These are phyloP conservation scores for Conringia planisiliqua DNA, from an alignment of 345 rosid species.

Conservation along the genomic window DNA sequence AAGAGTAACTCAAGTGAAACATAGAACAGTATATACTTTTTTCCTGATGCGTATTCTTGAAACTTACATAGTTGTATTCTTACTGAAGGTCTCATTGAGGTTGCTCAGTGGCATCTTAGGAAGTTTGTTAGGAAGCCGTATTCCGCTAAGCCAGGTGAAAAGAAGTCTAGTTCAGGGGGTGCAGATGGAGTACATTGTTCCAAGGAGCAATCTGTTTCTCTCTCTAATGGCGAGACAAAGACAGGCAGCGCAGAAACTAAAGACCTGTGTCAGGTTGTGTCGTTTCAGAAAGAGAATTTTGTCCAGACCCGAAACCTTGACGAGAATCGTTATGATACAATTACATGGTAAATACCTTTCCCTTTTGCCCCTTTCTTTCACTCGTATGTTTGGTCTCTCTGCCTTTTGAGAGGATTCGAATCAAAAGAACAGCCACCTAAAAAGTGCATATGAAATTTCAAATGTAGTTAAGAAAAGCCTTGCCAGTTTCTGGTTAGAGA, in stretches of 20 bases:
- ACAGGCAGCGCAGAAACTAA: slow-evolving; percentile 28
- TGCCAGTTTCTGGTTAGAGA: not conserved
- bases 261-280: slow-evolving; percentile 54
- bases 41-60: not conserved
- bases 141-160: slow-evolving; percentile 29
- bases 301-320: slow-evolving; percentile 40
- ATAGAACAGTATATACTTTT: not conserved
- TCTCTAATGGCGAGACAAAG: slow-evolving; percentile 26
- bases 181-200: slow-evolving; percentile 7
- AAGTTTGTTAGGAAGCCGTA: slow-evolving; percentile 43
- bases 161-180: slow-evolving; percentile 27
- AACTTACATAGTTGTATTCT: not conserved
- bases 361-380: not conserved
- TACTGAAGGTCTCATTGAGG: slow-evolving; percentile 58
- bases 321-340: slow-evolving; percentile 62
- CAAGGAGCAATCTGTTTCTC: slow-evolving; percentile 15
- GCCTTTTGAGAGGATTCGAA: not conserved
- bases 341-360: slow-evolving; percentile 59
- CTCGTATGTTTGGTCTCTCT: not conserved
- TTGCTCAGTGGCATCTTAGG: slow-evolving; percentile 77
- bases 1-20: not conserved
- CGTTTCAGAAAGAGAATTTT: slow-evolving; percentile 77
- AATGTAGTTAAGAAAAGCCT: not conserved
- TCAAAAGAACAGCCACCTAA: not conserved
- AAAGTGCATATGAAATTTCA: not conserved